These are phyloP conservation scores for Torrubiellomyces zombiae DNA, from an alignment of 2,329 filamentous ascomycete genomes.

Conservation along the genomic window DNA sequence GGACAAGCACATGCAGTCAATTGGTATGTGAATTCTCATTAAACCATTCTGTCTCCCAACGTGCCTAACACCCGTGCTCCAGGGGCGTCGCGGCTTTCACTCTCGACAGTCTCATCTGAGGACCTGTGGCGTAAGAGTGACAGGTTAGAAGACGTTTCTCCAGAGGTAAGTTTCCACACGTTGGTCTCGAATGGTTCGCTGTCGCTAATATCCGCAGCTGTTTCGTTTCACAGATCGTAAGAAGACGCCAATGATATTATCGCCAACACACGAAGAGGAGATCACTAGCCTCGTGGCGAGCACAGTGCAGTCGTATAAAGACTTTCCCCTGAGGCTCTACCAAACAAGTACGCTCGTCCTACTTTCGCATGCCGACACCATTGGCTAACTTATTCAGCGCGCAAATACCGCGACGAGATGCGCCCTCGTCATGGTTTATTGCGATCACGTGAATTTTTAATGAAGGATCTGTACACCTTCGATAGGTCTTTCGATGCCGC, in stretches of 20 bases:
- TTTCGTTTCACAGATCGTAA: slow-evolving; percentile 71
- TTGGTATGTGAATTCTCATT: slow-evolving; percentile 31
- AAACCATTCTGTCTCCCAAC: background rate
- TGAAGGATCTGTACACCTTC: slow-evolving; percentile 98
- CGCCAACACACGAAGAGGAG: slow-evolving; percentile 93
- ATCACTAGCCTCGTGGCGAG: slow-evolving; percentile 68
- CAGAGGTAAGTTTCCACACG: slow-evolving; percentile 40
- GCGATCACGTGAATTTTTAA: slow-evolving; percentile 78
- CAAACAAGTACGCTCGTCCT: slow-evolving; percentile 53
- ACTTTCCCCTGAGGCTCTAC: slow-evolving; percentile 73
- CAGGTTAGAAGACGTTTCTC: slow-evolving; percentile 52
- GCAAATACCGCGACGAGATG: slow-evolving; percentile 89
- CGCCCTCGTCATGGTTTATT: slow-evolving; percentile 78
- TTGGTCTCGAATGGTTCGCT: background rate
- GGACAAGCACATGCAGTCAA: slow-evolving; percentile 69
- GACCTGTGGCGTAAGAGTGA: slow-evolving; percentile 70
- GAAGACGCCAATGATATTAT: slow-evolving; percentile 55
- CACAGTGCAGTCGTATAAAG: slow-evolving; percentile 65
- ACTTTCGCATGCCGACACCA: slow-evolving; percentile 7
- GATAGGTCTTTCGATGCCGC: slow-evolving; percentile 54
- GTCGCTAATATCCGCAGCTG: slow-evolving; percentile 34
- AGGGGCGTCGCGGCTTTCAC: slow-evolving; percentile 64
- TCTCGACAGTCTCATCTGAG: slow-evolving; percentile 77
- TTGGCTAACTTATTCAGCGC: slow-evolving; percentile 39
- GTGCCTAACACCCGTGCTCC: too few species aligned